A percentile compares a stretch with the other conserved stretches of the same genome.
Evolutionary conservation across 164 flowering plant genomes (phyloP).

Genomic region (Euptelea pleiosperma): DNA sequence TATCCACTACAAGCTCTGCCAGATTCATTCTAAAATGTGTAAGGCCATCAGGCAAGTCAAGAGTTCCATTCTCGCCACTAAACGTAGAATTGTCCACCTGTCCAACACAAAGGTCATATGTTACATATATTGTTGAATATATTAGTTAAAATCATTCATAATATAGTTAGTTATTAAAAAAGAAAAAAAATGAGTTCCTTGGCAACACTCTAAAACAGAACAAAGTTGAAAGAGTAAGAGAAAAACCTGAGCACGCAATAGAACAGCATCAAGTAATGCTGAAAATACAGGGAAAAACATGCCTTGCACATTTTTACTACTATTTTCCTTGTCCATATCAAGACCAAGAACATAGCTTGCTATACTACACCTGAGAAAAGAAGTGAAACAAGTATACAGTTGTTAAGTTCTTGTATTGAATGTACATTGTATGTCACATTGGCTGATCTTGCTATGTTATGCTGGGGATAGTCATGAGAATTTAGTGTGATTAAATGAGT

Average conservation of each 20-base stretch:
- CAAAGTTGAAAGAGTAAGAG: background rate
- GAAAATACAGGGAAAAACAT: constrained; percentile 62
- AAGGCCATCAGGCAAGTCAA: constrained; percentile 83
- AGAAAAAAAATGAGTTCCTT: too few species aligned
- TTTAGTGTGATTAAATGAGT: too few species aligned
- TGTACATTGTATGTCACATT: too few species aligned
- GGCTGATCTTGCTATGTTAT: too few species aligned
- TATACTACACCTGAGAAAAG: constrained; percentile 63
- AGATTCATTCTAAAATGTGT: constrained; percentile 74
- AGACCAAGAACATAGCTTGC: constrained; percentile 69
- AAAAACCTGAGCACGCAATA: constrained; percentile 85
- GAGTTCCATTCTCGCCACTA: constrained; percentile 38
- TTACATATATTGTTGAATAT: background rate
- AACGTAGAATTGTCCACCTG: constrained; percentile 77
- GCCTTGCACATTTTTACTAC: constrained; percentile 40
- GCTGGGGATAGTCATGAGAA: too few species aligned
- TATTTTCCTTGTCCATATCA: constrained; percentile 34
- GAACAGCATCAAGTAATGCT: constrained; percentile 76
- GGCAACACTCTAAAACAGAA: background rate
- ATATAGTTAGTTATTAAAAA: too few species aligned
- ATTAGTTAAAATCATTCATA: too few species aligned
- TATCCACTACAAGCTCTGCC: constrained; percentile 82
- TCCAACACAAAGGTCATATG: constrained; percentile 9
- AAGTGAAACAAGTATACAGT: constrained; percentile 9
- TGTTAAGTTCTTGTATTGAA: background rate